phyloP scores from a whole-genome alignment of 1,284 basidiomycete species.

The Trametes sp. region DNA sequence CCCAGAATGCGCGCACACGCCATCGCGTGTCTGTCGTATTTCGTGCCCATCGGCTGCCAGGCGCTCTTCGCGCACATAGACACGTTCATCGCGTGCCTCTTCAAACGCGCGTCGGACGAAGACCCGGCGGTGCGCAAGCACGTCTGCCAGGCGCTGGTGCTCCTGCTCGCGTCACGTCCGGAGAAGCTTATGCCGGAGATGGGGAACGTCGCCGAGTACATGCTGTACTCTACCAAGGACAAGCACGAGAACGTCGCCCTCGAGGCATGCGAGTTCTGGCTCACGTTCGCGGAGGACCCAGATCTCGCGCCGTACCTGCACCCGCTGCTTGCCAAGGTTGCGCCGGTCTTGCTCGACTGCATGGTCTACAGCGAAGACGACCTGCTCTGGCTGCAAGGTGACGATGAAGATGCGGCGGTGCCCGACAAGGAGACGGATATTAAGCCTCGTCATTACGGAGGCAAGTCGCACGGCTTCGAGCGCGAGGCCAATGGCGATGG shows the following conservation, averaged over 20 bases:
- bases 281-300: slow-evolving; percentile 97
- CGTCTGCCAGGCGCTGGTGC: slow-evolving; percentile 95
- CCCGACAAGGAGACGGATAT: slow-evolving; percentile 96
- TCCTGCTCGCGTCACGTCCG: slow-evolving; percentile 91
- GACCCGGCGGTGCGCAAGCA: slow-evolving; percentile 93
- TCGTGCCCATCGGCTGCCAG: slow-evolving; percentile 85
- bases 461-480: slow-evolving; percentile 85
- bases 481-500: slow-evolving; percentile 70
- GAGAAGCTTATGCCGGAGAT: slow-evolving; percentile 98
- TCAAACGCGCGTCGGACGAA: slow-evolving; percentile 94
- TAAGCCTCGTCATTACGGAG: slow-evolving; percentile 92
- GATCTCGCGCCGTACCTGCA: slow-evolving; percentile 86
- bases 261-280: slow-evolving; percentile 99
- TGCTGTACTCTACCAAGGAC: slow-evolving; percentile 98
- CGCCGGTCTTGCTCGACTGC: slow-evolving; percentile 93
- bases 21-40: slow-evolving; percentile 93
- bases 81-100: slow-evolving; percentile 90
- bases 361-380: slow-evolving; percentile 99
- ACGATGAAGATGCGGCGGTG: slow-evolving; percentile 88
- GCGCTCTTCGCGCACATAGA: slow-evolving; percentile 93
- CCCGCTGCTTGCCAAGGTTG: slow-evolving; percentile 88
- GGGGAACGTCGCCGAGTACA: slow-evolving; percentile 96
- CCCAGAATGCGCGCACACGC: slow-evolving; percentile 94
- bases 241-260: slow-evolving; percentile 94
- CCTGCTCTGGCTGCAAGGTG: slow-evolving; percentile 94